Conservation (phyloP, 2,329 filamentous ascomycete genomes). For the Paracoccidioides lutzii region DNA sequence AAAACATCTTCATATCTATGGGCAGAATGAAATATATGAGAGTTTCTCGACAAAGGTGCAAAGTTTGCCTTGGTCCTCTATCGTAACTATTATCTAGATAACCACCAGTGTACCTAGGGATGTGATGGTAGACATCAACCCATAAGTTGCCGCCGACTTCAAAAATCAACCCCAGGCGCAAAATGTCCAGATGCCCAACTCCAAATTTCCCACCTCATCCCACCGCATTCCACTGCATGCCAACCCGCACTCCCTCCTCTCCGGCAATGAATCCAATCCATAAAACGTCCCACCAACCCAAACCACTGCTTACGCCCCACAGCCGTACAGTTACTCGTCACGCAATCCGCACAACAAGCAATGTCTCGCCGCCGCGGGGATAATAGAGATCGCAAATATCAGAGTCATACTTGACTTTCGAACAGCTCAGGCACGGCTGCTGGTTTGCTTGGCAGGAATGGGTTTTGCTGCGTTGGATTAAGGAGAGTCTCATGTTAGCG, state of each 20-base stretch:
- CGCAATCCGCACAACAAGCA: background rate
- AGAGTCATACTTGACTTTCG: background rate
- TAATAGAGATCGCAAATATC: background rate
- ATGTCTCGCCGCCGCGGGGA: background rate
- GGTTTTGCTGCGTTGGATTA: background rate
- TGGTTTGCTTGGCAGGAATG: background rate
- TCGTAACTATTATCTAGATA: too few species aligned
- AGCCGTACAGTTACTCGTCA: background rate
- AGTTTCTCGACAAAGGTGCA: too few species aligned
- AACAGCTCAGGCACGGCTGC: background rate
- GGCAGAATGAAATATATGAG: too few species aligned
- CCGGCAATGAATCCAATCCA: background rate
- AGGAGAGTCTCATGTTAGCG: background rate
- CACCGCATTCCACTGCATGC: background rate
- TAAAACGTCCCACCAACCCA: background rate
- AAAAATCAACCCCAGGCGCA: too few species aligned
- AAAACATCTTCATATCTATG: background rate
- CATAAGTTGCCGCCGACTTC: too few species aligned
- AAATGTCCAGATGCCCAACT: too few species aligned
- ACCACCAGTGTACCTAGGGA: too few species aligned
- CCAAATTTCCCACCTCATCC: background rate
- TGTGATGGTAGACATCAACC: too few species aligned
- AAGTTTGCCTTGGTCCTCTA: too few species aligned
- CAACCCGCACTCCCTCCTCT: background rate
- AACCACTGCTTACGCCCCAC: background rate